phyloP scores from a whole-genome alignment of 2,329 filamentous ascomycete genomes.

The Epichloe sibirici region DNA sequence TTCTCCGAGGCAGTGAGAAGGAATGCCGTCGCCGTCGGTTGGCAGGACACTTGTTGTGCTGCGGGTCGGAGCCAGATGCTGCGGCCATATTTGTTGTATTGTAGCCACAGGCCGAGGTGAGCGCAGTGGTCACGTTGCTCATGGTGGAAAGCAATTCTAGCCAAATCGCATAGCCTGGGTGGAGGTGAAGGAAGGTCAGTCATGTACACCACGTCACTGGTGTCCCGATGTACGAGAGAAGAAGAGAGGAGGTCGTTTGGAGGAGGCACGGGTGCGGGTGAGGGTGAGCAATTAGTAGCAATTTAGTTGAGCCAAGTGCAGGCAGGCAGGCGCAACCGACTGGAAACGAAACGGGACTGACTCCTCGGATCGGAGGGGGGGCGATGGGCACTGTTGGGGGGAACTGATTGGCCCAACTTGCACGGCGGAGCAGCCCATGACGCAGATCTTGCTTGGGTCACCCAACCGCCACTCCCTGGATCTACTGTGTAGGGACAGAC shows the following conservation, averaged over 20 bases:
- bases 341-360: too few relatives aligned
- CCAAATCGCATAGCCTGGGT: not conserved
- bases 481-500: too few relatives aligned
- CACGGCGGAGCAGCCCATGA: too few relatives aligned
- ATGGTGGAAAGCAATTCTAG: conserved; percentile 14
- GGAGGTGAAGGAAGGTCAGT: not conserved
- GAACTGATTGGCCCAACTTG: too few relatives aligned
- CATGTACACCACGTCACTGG: not conserved
- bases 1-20: conserved; percentile 43
- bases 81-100: conserved; percentile 22
- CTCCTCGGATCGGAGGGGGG: too few relatives aligned
- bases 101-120: conserved; percentile 26
- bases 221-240: not conserved
- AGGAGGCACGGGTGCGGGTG: conserved; percentile 1
- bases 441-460: too few relatives aligned
- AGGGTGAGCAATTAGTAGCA: not conserved
- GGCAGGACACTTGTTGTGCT: conserved; percentile 15
- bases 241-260: not conserved
- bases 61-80: conserved; percentile 29
- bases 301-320: not conserved
- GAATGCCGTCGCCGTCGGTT: conserved; percentile 41
- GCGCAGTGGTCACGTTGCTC: conserved; percentile 25
- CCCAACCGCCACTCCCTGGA: too few relatives aligned
- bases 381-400: too few relatives aligned
- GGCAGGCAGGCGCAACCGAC: too few relatives aligned